A percentile compares a stretch with the other conserved stretches of the same genome.
Conservation (phyloP, 345 rosid species). For the Citrus hindsii region DNA sequence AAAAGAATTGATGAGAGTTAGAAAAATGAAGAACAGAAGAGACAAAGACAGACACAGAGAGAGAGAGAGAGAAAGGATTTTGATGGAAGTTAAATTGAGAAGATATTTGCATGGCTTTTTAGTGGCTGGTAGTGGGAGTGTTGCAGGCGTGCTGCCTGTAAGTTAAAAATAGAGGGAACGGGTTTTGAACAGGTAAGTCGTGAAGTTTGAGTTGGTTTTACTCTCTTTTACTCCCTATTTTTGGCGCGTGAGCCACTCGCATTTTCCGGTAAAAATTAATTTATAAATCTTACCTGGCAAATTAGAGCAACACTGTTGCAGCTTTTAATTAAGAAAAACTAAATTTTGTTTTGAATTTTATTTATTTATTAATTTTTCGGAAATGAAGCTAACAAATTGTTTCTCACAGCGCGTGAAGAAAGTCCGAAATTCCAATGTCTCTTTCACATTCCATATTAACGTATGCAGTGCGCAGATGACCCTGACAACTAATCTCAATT, state of each 20-base stretch:
- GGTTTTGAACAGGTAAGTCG: conserved; percentile 11
- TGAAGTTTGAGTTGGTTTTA: background rate
- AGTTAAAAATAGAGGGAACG: conserved; percentile 24
- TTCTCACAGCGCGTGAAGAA: background rate
- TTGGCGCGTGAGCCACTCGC: conserved; percentile 19
- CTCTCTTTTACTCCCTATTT: conserved; percentile 6
- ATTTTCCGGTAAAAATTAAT: too few species aligned
- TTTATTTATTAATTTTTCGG: background rate
- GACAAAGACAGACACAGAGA: background rate
- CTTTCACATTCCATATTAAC: background rate
- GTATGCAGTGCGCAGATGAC: background rate
- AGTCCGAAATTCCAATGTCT: background rate
- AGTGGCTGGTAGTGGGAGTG: background rate
- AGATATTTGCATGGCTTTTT: conserved; percentile 15
- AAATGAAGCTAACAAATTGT: too few species aligned
- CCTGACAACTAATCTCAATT: background rate
- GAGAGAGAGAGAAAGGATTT: background rate
- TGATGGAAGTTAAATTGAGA: background rate
- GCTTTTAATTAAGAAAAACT: background rate
- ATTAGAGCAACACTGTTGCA: background rate
- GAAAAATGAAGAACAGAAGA: too few species aligned
- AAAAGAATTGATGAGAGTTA: background rate
- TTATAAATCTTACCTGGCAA: background rate
- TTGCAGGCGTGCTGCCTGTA: background rate
- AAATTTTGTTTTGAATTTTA: too few species aligned